Percentiles rank a stretch among this genome's conserved stretches.
Conservation (phyloP, 805 yeast genomes). For the Wickerhamomyces rabaulensis region DNA sequence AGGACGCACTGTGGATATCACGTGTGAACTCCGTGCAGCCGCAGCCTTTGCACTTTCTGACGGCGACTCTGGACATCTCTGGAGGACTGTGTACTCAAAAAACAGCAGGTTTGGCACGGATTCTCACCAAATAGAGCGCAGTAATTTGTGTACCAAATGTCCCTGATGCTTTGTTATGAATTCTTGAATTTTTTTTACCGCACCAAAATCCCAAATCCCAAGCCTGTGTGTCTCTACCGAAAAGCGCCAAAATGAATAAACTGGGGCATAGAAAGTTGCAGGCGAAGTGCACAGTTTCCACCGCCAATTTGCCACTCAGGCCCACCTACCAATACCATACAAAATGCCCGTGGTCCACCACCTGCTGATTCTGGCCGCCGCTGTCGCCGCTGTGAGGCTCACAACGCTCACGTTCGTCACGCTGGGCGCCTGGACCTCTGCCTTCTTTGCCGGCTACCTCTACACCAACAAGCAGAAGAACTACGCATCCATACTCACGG, state of each 20-base stretch:
- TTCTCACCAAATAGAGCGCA: too few relatives aligned
- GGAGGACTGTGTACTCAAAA: too few relatives aligned
- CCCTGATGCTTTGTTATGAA: too few relatives aligned
- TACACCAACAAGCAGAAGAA: not conserved
- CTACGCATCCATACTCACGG: not conserved
- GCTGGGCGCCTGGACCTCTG: not conserved
- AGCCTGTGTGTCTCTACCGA: too few relatives aligned
- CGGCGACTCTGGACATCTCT: constrained; percentile 8
- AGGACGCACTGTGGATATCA: constrained; percentile 54
- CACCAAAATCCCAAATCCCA: too few relatives aligned
- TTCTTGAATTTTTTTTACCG: too few relatives aligned
- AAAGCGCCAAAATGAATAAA: too few relatives aligned
- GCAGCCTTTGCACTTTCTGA: constrained; percentile 39
- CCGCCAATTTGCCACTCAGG: too few relatives aligned
- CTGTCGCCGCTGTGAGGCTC: not conserved
- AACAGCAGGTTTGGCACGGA: constrained; percentile 3
- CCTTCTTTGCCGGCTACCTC: not conserved
- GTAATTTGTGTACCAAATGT: too few relatives aligned
- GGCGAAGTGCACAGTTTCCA: too few relatives aligned
- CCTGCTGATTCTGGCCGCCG: not conserved
- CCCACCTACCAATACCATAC: too few relatives aligned
- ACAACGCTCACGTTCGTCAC: not conserved
- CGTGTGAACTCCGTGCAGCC: constrained; percentile 48
- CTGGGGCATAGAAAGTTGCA: too few relatives aligned
- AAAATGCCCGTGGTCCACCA: not conserved